Percentiles rank a stretch among this genome's conserved stretches.
phyloP scores from a whole-genome alignment of 2,329 filamentous ascomycete genomes.

The Sporothrix mexicana region DNA sequence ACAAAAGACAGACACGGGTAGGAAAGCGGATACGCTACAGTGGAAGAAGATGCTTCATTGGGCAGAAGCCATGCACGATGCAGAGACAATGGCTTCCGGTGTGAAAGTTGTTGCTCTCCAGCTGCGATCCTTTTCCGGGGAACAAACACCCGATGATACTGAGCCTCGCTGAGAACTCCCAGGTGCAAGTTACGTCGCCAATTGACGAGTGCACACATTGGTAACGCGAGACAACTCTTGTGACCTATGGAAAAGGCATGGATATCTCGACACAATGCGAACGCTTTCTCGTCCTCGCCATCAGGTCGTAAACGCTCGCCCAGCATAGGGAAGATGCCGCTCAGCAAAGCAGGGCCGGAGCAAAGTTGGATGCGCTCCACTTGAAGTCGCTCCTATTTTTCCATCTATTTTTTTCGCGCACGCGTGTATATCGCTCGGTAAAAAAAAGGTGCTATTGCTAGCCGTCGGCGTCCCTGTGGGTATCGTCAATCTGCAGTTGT shows the following conservation, averaged over 20 bases:
- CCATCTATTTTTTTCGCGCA: background rate
- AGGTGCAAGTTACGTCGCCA: background rate
- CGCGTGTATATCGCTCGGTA: slow-evolving; percentile 5
- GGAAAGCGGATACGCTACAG: too few species aligned
- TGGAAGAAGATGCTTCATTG: background rate
- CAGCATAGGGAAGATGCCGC: slow-evolving; percentile 3
- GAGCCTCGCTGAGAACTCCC: background rate
- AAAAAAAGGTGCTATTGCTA: slow-evolving; percentile 6
- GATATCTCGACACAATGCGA: background rate
- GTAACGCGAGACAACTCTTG: background rate
- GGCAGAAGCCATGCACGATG: too few species aligned
- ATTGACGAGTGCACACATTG: background rate
- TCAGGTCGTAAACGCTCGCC: background rate
- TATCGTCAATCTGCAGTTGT: background rate
- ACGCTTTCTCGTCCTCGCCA: background rate
- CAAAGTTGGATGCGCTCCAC: slow-evolving; percentile 26
- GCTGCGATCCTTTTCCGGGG: slow-evolving; percentile 7
- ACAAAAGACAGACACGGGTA: too few species aligned
- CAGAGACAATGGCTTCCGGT: too few species aligned
- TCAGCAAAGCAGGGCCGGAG: slow-evolving; percentile 9
- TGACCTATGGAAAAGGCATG: background rate
- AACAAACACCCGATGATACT: slow-evolving; percentile 24
- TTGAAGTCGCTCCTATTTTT: slow-evolving; percentile 18
- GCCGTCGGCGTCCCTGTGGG: slow-evolving; percentile 13
- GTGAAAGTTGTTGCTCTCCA: background rate